These are phyloP conservation scores for Metarhizium sp. DNA, from an alignment of 2,329 filamentous ascomycete species.

Conservation along the genomic window DNA sequence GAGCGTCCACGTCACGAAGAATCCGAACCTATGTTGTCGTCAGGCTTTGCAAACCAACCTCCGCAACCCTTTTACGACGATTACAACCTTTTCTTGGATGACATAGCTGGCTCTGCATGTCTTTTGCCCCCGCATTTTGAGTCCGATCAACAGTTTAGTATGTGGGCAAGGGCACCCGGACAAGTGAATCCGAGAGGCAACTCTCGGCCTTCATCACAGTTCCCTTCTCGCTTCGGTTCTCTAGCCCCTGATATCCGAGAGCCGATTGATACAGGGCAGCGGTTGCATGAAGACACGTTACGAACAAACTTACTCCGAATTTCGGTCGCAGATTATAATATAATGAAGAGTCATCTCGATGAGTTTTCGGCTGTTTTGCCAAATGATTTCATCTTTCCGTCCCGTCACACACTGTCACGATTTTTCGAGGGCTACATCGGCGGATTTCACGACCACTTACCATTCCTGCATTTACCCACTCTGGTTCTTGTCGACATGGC, in stretches of 20 bases:
- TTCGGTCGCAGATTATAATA: conserved; percentile 42
- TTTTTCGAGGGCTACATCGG: conserved; percentile 63
- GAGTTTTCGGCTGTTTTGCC: conserved; percentile 53
- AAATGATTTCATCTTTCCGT: conserved; percentile 57
- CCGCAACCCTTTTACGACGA: conserved; percentile 37
- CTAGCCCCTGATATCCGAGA: conserved; percentile 44
- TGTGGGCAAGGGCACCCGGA: conserved; percentile 38
- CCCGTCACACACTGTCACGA: conserved; percentile 56
- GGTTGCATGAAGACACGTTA: conserved; percentile 21
- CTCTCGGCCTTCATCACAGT: conserved; percentile 41
- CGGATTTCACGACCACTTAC: conserved; percentile 51
- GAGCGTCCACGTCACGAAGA: conserved; percentile 40
- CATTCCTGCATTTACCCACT: conserved; percentile 59
- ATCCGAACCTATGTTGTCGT: conserved; percentile 26
- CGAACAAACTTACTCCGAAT: conserved; percentile 34
- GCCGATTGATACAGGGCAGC: conserved; percentile 12
- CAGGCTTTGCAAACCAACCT: conserved; percentile 24
- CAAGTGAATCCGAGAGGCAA: conserved; percentile 28
- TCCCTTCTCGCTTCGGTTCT: conserved; percentile 45
- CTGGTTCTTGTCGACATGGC: conserved; percentile 54
- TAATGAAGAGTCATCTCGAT: conserved; percentile 48
- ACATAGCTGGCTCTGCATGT: conserved; percentile 43
- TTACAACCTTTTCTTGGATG: conserved; percentile 51
- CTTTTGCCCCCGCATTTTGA: conserved; percentile 47
- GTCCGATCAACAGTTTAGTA: conserved; percentile 39